A percentile compares a stretch with the other conserved stretches of the same genome.
Conservation (phyloP, 2,329 filamentous ascomycete genomes). For the Xylariaceae sp. region DNA sequence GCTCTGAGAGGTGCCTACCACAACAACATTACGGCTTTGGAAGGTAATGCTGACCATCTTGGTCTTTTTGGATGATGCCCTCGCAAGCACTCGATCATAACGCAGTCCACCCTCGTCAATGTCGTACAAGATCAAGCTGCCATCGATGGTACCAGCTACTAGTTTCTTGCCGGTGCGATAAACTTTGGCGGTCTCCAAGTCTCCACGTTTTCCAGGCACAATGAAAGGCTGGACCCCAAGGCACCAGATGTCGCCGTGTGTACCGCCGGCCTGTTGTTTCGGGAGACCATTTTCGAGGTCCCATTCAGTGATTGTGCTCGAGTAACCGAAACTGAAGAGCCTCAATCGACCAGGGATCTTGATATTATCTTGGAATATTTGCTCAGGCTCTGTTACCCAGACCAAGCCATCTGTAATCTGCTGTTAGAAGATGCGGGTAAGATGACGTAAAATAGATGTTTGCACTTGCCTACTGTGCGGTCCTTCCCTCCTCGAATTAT, state of each 20-base stretch:
- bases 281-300: conserved; percentile 76
- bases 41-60: conserved; percentile 90
- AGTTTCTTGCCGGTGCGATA: conserved; percentile 54
- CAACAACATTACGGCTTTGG: conserved; percentile 74
- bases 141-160: conserved; percentile 85
- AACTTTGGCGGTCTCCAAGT: conserved; percentile 22
- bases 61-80: conserved; percentile 76
- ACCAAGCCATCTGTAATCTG: conserved; percentile 79
- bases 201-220: conserved; percentile 23
- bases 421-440: conserved; percentile 3
- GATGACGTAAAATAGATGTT: not conserved
- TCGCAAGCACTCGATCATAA: conserved; percentile 71
- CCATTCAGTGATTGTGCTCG: conserved; percentile 91
- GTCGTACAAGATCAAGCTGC: conserved; percentile 80
- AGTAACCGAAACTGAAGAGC: conserved; percentile 95
- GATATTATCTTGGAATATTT: conserved; percentile 59
- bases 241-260: conserved; percentile 96
- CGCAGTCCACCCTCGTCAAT: conserved; percentile 79
- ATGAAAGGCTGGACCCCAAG: conserved; percentile 73
- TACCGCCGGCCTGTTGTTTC: conserved; percentile 79
- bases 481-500: conserved; percentile 80
- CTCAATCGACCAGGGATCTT: conserved; percentile 68
- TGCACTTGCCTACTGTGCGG: conserved; percentile 37
- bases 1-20: conserved; percentile 94
- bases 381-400: conserved; percentile 84